These are phyloP conservation scores for Hortaea werneckii DNA, from an alignment of 2,329 filamentous ascomycete species.

Conservation along the genomic window DNA sequence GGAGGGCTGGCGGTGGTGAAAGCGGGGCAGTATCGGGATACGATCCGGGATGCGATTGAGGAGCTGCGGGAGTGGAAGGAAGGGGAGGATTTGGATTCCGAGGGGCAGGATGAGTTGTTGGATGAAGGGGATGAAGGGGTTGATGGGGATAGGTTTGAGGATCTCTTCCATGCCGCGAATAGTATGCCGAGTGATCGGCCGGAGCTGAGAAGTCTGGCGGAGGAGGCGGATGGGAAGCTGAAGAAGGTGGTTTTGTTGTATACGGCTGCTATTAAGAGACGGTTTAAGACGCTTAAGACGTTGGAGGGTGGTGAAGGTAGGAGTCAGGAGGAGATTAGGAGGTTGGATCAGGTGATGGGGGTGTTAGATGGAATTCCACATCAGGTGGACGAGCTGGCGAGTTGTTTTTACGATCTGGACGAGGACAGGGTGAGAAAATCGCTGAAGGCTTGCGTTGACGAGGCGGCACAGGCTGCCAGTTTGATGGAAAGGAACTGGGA, in stretches of 20 bases:
- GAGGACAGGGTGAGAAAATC: slow-evolving; percentile 46
- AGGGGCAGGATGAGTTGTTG: slow-evolving; percentile 26
- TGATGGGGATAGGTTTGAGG: slow-evolving; percentile 42
- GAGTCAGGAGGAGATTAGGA: slow-evolving; percentile 15
- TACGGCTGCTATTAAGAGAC: slow-evolving; percentile 57
- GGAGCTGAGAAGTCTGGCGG: slow-evolving; percentile 56
- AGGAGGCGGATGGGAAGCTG: slow-evolving; percentile 52
- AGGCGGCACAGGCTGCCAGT: slow-evolving; percentile 48
- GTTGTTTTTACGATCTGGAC: slow-evolving; percentile 61
- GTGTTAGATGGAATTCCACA: slow-evolving; percentile 53
- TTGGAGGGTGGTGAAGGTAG: slow-evolving; percentile 7
- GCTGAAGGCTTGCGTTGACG: slow-evolving; percentile 50
- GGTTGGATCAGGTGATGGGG: slow-evolving; percentile 46
- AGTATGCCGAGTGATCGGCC: slow-evolving; percentile 56
- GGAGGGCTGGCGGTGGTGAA: slow-evolving; percentile 60
- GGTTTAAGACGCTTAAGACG: slow-evolving; percentile 41
- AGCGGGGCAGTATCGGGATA: slow-evolving; percentile 62
- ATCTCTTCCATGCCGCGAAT: slow-evolving; percentile 53
- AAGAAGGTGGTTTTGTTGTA: slow-evolving; percentile 60
- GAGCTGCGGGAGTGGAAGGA: slow-evolving; percentile 81
- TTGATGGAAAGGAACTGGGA: slow-evolving; percentile 52
- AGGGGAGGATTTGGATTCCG: slow-evolving; percentile 43
- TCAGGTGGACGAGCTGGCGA: slow-evolving; percentile 59
- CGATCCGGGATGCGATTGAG: slow-evolving; percentile 70
- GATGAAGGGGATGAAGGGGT: slow-evolving; percentile 31